A percentile compares a stretch with the other conserved stretches of the same genome.
phyloP scores from a whole-genome alignment of 2,329 filamentous ascomycete genomes.

The Pseudocercospora macadamiae region DNA sequence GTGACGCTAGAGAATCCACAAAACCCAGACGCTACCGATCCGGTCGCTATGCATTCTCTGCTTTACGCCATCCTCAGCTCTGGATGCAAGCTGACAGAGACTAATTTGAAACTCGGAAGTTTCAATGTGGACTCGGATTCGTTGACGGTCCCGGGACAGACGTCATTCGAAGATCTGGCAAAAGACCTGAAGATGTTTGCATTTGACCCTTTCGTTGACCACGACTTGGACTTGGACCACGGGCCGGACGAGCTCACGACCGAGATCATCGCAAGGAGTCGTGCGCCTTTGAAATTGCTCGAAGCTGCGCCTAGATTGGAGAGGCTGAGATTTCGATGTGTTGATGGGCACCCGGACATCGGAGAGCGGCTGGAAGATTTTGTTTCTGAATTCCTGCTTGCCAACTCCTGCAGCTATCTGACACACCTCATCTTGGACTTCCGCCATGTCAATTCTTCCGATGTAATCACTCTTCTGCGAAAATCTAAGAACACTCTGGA shows the following conservation, averaged over 20 bases:
- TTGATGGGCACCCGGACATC: background rate
- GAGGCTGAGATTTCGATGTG: background rate
- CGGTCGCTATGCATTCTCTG: background rate
- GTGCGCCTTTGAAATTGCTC: background rate
- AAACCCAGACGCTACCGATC: background rate
- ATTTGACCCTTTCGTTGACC: too few relatives aligned
- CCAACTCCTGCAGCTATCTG: background rate
- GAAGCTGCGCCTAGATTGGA: background rate
- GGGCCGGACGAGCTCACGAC: background rate
- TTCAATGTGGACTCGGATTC: background rate
- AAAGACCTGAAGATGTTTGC: background rate
- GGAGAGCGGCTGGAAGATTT: background rate
- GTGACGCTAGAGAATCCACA: background rate
- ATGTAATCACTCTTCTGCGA: background rate
- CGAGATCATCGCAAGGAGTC: background rate
- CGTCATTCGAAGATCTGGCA: background rate
- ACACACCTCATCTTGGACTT: background rate
- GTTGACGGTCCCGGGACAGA: background rate
- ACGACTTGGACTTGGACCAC: too few relatives aligned
- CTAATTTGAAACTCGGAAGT: background rate
- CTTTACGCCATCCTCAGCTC: background rate
- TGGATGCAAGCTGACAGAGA: background rate
- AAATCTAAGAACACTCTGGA: background rate
- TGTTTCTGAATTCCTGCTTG: background rate
- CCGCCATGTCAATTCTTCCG: too few relatives aligned